Conservation (phyloP, 306 rosid species). For the Sophora flavescens region DNA sequence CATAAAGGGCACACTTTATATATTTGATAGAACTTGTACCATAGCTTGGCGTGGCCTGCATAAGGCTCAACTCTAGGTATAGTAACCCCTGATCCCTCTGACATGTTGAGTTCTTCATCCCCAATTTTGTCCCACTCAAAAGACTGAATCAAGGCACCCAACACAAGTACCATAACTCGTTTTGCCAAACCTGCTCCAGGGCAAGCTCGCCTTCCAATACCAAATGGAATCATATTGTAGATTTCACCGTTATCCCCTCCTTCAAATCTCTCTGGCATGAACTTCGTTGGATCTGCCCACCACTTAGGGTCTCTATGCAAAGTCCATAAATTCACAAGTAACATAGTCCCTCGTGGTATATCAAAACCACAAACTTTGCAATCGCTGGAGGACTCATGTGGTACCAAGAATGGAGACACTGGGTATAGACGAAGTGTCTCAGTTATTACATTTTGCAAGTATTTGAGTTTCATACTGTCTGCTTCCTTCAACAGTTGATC, state of each 20-base stretch:
- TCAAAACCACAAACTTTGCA: constrained; percentile 53
- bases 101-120: constrained; percentile 45
- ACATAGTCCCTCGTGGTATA: constrained; percentile 54
- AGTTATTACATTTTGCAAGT: constrained; percentile 46
- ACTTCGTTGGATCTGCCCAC: constrained; percentile 50
- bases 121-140: constrained; percentile 51
- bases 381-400: constrained; percentile 52
- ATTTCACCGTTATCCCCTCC: background rate
- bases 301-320: constrained; percentile 48
- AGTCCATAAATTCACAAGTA: constrained; percentile 57
- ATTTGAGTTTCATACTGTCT: constrained; percentile 13
- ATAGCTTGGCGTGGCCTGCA: constrained; percentile 46
- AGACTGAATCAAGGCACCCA: constrained; percentile 45
- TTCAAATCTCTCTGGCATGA: constrained; percentile 58
- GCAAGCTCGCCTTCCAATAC: constrained; percentile 61
- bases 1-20: background rate
- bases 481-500: constrained; percentile 32
- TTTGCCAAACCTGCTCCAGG: constrained; percentile 54
- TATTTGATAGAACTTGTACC: constrained; percentile 1
- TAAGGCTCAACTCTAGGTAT: constrained; percentile 43
- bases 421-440: constrained; percentile 61
- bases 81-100: constrained; percentile 39
- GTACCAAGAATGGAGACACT: constrained; percentile 41
- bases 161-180: constrained; percentile 35
- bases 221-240: constrained; percentile 55